Percentiles rank a stretch among this genome's conserved stretches.
These are phyloP conservation scores for Botrytis fragariae DNA, from an alignment of 2,329 filamentous ascomycete species.

Conservation along the genomic window DNA sequence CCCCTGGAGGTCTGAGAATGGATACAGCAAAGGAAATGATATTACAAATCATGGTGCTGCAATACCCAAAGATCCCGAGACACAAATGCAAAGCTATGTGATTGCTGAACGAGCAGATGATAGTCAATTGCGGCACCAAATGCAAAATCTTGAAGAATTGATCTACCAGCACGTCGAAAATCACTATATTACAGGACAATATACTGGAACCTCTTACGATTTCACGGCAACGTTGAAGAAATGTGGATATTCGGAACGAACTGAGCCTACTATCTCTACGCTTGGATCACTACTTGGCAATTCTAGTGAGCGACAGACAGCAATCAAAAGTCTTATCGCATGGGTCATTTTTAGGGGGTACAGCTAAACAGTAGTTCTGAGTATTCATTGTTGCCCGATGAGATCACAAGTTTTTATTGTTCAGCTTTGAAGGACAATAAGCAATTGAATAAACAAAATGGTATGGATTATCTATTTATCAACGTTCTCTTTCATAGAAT, in stretches of 20 bases:
- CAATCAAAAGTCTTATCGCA: constrained; percentile 11
- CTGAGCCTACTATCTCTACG: neutral
- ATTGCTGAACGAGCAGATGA: constrained; percentile 42
- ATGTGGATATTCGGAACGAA: constrained; percentile 6
- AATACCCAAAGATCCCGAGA: neutral
- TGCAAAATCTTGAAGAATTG: constrained; percentile 40
- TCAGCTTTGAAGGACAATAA: neutral
- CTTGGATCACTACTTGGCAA: constrained; percentile 10
- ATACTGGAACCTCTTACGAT: neutral
- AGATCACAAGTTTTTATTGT: constrained; percentile 3
- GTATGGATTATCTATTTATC: neutral
- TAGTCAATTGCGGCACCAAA: constrained; percentile 38
- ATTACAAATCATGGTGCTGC: neutral
- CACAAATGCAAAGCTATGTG: constrained; percentile 34
- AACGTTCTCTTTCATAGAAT: neutral
- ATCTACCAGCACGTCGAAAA: constrained; percentile 44
- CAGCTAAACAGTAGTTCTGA: neutral
- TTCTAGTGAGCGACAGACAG: neutral
- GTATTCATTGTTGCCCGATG: constrained; percentile 13
- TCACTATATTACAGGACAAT: constrained; percentile 38
- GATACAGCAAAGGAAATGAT: neutral
- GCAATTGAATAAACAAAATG: neutral
- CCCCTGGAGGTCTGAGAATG: neutral
- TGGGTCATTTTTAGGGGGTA: neutral
- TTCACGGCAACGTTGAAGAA: neutral